Evolutionary conservation across 2,329 filamentous ascomycete genomes (phyloP), one percentile per base, ranked within the genome.

Genomic region (Botrytis aclada): DNA sequence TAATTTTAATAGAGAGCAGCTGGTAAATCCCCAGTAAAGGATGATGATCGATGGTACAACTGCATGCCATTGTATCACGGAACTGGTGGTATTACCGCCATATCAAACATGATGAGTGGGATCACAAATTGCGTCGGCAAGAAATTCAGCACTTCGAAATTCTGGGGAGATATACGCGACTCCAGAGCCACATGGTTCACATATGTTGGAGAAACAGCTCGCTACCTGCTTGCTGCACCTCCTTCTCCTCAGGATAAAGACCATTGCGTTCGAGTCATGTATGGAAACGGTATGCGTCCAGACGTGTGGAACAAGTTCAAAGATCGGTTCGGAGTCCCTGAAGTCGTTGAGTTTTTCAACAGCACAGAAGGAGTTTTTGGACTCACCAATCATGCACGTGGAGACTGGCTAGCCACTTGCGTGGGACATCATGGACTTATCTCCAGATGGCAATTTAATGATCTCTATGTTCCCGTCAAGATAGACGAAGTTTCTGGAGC

Each of bases 161-260:
- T 95, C 84, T 94, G 92, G 92, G 81, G 83, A 45, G 92, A 95
- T 75, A 84, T 94, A 32, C 87, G 89, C 63, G 90, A 90, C 73
- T 90, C 89, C 0, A 82, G 86, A 22, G 88, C 92, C 0, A 94
- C 91, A 0, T 87, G 88, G 78, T 92, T 94, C 76, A 88, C 92
- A 29, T 95, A 95, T 78, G 92, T 95, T 3, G 92, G 92, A 77
- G 92, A 95, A 80, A 93, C 91, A 0, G 88, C 92, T 10, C 87
- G 92, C 0, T 95, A 94, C 77, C 85, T 95, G 0, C 85, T 94
- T 20, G 89, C 91, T 0, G 87, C 88, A 2, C 91, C 92, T 2
- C 87, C 88, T 0, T 88, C 86, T n/a, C 84, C 88, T 0, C 84
- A 88, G 10, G 90, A 92, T 80, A 85, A 82, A 74, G 82, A 86